These are phyloP conservation scores for Botrytis tulipae DNA, from an alignment of 2,329 filamentous ascomycete genomes.

Conservation along the genomic window DNA sequence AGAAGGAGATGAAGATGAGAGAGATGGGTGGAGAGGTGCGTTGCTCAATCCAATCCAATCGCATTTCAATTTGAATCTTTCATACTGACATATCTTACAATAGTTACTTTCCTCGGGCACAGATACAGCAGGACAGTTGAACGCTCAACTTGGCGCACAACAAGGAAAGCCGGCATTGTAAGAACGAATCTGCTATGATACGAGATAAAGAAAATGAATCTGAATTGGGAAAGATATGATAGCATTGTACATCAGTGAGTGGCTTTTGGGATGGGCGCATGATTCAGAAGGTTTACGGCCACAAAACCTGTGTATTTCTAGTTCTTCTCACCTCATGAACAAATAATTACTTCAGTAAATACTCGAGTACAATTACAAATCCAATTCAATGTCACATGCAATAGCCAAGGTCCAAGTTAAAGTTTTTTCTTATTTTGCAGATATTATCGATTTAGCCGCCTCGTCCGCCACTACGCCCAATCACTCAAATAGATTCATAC, in stretches of 20 bases:
- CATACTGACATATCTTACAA: conserved; percentile 22
- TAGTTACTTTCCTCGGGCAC: conserved; percentile 33
- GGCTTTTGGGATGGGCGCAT: conserved; percentile 27
- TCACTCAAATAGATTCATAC: neutral
- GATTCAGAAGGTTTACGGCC: conserved; percentile 27
- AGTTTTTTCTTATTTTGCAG: conserved; percentile 6
- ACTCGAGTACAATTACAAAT: conserved; percentile 11
- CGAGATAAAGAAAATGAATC: conserved; percentile 20
- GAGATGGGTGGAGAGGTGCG: conserved; percentile 78
- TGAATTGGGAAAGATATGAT: conserved; percentile 24
- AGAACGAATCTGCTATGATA: conserved; percentile 22
- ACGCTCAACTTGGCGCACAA: conserved; percentile 34
- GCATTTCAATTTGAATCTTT: neutral
- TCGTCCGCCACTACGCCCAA: conserved; percentile 8
- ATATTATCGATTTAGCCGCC: conserved; percentile 14
- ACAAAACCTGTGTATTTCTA: conserved; percentile 38
- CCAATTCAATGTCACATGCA: conserved; percentile 6
- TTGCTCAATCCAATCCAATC: conserved; percentile 1
- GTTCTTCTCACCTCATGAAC: conserved; percentile 36
- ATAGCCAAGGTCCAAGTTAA: neutral
- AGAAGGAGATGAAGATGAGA: conserved; percentile 95
- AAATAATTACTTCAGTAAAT: conserved; percentile 19
- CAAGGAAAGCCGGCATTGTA: conserved; percentile 37
- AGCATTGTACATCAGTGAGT: conserved; percentile 34
- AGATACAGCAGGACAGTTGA: conserved; percentile 30